Evolutionary conservation across 2,329 filamentous ascomycete species (phyloP).

Genomic region (Penicillium sp.): DNA sequence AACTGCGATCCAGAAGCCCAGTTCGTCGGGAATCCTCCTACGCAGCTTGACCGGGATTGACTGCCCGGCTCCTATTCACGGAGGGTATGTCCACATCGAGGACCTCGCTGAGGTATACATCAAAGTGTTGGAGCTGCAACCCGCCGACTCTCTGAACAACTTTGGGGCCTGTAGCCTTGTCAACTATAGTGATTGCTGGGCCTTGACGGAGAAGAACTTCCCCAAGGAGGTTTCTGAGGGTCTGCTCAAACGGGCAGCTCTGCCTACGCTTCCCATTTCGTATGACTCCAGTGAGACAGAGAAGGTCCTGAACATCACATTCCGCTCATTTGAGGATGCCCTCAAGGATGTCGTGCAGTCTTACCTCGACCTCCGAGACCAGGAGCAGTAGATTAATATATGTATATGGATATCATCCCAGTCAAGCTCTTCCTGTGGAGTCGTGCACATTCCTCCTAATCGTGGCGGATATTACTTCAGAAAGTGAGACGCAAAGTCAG

Average conservation of each 20-base stretch:
- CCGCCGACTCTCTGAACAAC: conserved; percentile 31
- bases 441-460: not conserved
- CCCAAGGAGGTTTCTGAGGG: conserved; percentile 2
- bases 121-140: conserved; percentile 3
- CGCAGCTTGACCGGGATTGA: conserved; percentile 6
- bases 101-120: conserved; percentile 8
- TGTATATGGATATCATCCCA: conserved; percentile 4
- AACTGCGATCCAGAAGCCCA: not conserved
- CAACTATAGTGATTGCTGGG: conserved; percentile 2
- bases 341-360: conserved; percentile 4
- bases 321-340: conserved; percentile 5
- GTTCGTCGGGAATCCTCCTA: conserved; percentile 3
- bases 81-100: conserved; percentile 11
- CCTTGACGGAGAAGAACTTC: conserved; percentile 1
- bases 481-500: too few species aligned
- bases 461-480: too few species aligned
- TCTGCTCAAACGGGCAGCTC: not conserved
- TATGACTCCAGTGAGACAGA: conserved; percentile 6
- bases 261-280: conserved; percentile 4
- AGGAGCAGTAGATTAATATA: conserved; percentile 3
- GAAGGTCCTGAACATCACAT: not conserved
- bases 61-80: conserved; percentile 4
- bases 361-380: not conserved
- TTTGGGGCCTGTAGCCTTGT: conserved; percentile 42
- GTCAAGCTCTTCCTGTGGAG: not conserved